phyloP scores from a whole-genome alignment of 306 rosid genomes.

The Cucurbita moschata region DNA sequence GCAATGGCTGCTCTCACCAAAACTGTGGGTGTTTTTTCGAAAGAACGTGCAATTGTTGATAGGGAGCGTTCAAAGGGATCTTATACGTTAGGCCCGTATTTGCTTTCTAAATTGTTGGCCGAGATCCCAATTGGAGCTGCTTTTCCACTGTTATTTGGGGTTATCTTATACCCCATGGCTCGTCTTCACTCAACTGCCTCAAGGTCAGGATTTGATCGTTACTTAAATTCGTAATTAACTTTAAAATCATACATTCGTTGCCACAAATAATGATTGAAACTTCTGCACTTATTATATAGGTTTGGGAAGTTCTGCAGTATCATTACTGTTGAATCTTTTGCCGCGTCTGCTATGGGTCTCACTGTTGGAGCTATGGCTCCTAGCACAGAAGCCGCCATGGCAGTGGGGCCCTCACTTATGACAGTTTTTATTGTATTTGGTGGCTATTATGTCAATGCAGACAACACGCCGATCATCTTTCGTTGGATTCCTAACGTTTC shows the following conservation, averaged over 20 bases:
- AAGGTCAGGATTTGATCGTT: slow-evolving; percentile 29
- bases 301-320: slow-evolving; percentile 89
- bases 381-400: slow-evolving; percentile 89
- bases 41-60: slow-evolving; percentile 77
- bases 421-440: slow-evolving; percentile 88
- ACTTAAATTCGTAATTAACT: not conserved
- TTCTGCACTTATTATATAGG: slow-evolving; percentile 21
- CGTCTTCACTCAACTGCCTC: slow-evolving; percentile 72
- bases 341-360: slow-evolving; percentile 98
- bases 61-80: slow-evolving; percentile 87
- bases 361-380: slow-evolving; percentile 97
- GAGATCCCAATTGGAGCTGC: slow-evolving; percentile 90
- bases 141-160: slow-evolving; percentile 81
- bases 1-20: slow-evolving; percentile 99
- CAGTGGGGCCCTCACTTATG: slow-evolving; percentile 92
- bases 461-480: slow-evolving; percentile 79
- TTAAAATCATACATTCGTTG: not conserved
- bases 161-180: slow-evolving; percentile 90
- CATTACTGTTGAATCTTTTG: slow-evolving; percentile 70
- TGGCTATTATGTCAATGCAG: slow-evolving; percentile 78
- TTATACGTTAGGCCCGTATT: slow-evolving; percentile 79
- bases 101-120: slow-evolving; percentile 78
- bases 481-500: slow-evolving; percentile 64
- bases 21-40: slow-evolving; percentile 78
- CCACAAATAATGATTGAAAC: not conserved